phyloP scores from a whole-genome alignment of 805 yeast genomes.

The Saccharomycopsis synnaedendra region DNA sequence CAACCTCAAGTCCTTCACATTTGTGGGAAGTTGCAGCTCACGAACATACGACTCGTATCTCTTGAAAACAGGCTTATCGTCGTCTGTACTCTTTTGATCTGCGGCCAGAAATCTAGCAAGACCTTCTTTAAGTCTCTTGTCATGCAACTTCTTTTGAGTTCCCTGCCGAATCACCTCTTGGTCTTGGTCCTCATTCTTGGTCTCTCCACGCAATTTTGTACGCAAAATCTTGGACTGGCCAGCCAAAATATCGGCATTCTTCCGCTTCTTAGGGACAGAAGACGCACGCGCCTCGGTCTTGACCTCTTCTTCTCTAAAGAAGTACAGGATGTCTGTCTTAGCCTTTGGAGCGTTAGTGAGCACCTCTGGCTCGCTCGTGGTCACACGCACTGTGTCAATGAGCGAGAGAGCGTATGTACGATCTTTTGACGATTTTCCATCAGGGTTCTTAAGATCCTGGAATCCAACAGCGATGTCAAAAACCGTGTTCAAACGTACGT shows the following conservation, averaged over 20 bases:
- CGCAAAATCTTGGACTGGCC: slow-evolving; percentile 47
- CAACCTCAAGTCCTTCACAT: slow-evolving; percentile 72
- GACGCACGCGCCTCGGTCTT: slow-evolving; percentile 22
- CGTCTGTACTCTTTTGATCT: slow-evolving; percentile 50
- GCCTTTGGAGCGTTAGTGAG: slow-evolving; percentile 67
- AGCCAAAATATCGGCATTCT: slow-evolving; percentile 22
- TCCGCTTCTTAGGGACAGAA: slow-evolving; percentile 17
- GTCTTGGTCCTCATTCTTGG: slow-evolving; percentile 63
- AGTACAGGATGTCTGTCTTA: slow-evolving; percentile 69
- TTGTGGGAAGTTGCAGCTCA: slow-evolving; percentile 81
- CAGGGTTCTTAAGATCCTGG: slow-evolving; percentile 41
- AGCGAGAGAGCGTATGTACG: slow-evolving; percentile 61
- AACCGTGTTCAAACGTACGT: slow-evolving; percentile 59
- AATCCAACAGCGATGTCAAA: slow-evolving; percentile 73
- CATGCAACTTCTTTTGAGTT: slow-evolving; percentile 75
- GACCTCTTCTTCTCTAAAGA: slow-evolving; percentile 59
- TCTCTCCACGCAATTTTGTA: slow-evolving; percentile 70
- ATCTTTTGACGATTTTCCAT: slow-evolving; percentile 34
- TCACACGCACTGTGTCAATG: slow-evolving; percentile 69
- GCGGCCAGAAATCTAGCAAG: slow-evolving; percentile 69
- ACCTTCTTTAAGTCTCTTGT: slow-evolving; percentile 80
- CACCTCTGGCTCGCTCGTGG: slow-evolving; percentile 39
- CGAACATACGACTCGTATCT: slow-evolving; percentile 90
- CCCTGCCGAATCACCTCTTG: slow-evolving; percentile 71
- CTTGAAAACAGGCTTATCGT: slow-evolving; percentile 60